These are phyloP conservation scores for Magnolia sinica DNA, from an alignment of 164 flowering plant species.

Conservation along the genomic window DNA sequence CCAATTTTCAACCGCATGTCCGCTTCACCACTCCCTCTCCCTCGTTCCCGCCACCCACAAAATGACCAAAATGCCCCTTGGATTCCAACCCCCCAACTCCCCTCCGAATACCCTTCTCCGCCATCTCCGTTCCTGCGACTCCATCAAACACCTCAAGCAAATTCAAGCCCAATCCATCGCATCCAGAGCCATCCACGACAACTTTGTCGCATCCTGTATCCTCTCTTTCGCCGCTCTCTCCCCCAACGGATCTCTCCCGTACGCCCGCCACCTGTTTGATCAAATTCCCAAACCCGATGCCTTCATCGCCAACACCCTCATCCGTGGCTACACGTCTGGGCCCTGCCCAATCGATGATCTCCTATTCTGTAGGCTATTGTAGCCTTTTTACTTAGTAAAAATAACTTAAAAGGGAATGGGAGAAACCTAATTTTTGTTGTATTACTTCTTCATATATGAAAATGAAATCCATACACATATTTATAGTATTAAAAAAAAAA, in stretches of 20 bases:
- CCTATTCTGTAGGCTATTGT: too few species aligned
- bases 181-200: constrained; percentile 21
- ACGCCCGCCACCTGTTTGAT: constrained; percentile 24
- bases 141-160: constrained; percentile 28
- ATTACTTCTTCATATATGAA: too few species aligned
- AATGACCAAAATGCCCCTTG: constrained; percentile 18
- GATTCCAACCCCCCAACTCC: constrained; percentile 24
- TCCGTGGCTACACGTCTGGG: constrained; percentile 23
- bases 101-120: constrained; percentile 25
- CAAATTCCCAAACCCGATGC: constrained; percentile 22
- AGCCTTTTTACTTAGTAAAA: too few species aligned
- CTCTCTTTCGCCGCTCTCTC: constrained; percentile 33
- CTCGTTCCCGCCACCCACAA: background rate
- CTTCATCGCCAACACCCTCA: constrained; percentile 25
- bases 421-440: too few species aligned
- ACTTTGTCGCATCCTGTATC: constrained; percentile 29
- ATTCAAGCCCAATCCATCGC: constrained; percentile 35
- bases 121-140: constrained; percentile 28
- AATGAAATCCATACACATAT: too few species aligned
- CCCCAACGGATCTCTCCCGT: constrained; percentile 24
- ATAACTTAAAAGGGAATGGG: too few species aligned
- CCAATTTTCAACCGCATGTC: constrained; percentile 6
- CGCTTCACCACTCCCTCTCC: background rate
- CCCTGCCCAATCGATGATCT: constrained; percentile 19
- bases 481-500: too few species aligned